Evolutionary conservation across 78 protist genomes (phyloP).

Genomic region (Emiliania huxleyi): DNA sequence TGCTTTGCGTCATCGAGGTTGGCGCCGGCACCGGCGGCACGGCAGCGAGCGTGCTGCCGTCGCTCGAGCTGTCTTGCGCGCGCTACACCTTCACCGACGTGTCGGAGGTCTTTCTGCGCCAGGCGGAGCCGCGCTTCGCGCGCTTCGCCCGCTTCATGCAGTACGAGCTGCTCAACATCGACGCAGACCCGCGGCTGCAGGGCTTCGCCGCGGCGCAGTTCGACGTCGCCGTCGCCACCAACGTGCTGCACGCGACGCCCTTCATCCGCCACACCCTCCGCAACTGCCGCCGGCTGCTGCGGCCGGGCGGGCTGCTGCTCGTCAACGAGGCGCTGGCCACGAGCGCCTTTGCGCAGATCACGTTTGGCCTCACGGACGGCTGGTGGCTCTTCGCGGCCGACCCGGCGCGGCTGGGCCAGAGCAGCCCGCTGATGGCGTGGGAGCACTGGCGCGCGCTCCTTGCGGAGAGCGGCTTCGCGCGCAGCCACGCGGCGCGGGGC

Average conservation of each 20-base stretch:
- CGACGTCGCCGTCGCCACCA: not conserved
- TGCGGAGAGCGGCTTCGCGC: not conserved
- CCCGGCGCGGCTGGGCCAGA: not conserved
- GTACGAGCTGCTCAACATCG: not conserved
- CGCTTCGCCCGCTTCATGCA: not conserved
- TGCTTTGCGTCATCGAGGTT: not conserved
- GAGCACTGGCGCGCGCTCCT: not conserved
- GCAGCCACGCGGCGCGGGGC: not conserved
- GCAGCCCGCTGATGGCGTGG: not conserved
- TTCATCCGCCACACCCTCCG: not conserved
- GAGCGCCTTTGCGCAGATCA: not conserved
- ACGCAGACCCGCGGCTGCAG: not conserved
- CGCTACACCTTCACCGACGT: not conserved
- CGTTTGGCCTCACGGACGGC: not conserved
- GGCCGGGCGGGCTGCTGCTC: not conserved
- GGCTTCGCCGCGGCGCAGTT: not conserved
- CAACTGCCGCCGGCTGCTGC: not conserved
- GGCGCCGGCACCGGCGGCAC: conserved; percentile 15
- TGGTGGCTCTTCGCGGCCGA: not conserved
- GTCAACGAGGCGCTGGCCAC: not conserved
- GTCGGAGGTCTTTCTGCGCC: not conserved
- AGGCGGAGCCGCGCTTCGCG: not conserved
- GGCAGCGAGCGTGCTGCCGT: not conserved
- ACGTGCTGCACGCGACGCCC: not conserved
- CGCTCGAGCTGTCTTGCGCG: not conserved